These are phyloP conservation scores for Hymenoscyphus fraxineus DNA, from an alignment of 2,329 filamentous ascomycete genomes.

Conservation along the genomic window DNA sequence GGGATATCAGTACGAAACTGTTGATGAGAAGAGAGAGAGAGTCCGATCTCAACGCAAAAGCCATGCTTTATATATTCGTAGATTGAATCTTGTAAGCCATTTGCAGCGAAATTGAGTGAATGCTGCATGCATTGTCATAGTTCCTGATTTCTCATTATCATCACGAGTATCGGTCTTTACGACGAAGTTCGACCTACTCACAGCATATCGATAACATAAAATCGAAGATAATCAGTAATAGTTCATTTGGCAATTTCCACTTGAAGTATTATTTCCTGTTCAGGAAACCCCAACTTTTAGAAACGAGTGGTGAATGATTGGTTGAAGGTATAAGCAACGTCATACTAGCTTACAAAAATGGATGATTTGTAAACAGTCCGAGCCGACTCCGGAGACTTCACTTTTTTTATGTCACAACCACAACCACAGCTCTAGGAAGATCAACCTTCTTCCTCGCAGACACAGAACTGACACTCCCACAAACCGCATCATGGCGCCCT, in stretches of 20 bases:
- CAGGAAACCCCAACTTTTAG: not conserved
- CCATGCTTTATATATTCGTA: not conserved
- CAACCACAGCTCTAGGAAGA: not conserved
- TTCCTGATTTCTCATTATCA: not conserved
- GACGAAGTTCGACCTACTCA: not conserved
- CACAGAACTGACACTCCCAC: not conserved
- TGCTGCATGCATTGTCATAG: not conserved
- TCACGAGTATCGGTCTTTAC: not conserved
- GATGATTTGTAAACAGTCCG: conserved; percentile 3
- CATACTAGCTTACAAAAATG: not conserved
- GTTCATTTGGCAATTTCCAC: not conserved
- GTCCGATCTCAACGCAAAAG: not conserved
- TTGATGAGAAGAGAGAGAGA: not conserved
- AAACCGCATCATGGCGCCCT: conserved; percentile 64
- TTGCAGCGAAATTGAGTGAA: not conserved
- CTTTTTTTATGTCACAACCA: not conserved
- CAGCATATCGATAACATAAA: not conserved
- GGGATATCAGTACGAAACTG: not conserved
- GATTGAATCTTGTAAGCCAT: too few species aligned
- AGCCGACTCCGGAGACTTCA: not conserved
- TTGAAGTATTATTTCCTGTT: not conserved
- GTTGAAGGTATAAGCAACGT: not conserved
- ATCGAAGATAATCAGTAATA: not conserved
- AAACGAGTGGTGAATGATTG: not conserved
- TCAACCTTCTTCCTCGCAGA: not conserved